Evolutionary conservation across 768 basidiomycete species (phyloP).

Genomic region (Tubosaeta sp.): DNA sequence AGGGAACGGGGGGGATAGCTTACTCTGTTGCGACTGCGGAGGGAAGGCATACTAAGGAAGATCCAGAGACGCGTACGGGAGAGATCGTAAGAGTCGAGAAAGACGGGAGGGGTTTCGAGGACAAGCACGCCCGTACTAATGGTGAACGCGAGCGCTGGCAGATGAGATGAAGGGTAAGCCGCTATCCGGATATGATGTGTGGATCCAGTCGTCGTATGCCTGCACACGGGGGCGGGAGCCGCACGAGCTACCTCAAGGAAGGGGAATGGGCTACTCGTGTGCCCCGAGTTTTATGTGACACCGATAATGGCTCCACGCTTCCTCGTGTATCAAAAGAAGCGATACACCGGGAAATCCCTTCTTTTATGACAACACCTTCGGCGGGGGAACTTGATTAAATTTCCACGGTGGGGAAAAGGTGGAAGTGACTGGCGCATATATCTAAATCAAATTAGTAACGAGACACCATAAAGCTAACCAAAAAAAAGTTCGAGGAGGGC

Average conservation of each 20-base stretch:
- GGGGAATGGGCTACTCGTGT: conserved; percentile 1
- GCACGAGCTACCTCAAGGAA: conserved; percentile 7
- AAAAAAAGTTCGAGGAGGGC: not conserved
- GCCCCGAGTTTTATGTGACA: conserved; percentile 22
- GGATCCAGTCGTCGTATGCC: conserved; percentile 22
- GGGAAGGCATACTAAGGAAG: conserved; percentile 12
- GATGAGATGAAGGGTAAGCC: not conserved
- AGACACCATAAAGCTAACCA: not conserved
- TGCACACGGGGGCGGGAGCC: conserved; percentile 18
- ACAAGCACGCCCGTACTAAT: not conserved
- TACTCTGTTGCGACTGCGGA: conserved; percentile 21
- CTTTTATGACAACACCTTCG: conserved; percentile 14
- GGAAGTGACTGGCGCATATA: not conserved
- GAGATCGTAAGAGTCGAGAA: not conserved
- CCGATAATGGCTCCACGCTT: conserved; percentile 9
- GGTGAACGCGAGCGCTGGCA: not conserved
- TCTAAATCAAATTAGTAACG: not conserved
- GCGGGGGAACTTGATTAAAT: not conserved
- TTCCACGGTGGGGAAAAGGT: conserved; percentile 1
- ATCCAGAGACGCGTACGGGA: not conserved
- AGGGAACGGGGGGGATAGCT: not conserved
- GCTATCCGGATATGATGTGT: not conserved
- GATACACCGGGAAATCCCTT: conserved; percentile 20
- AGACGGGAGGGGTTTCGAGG: not conserved
- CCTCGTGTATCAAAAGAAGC: conserved; percentile 27